Base-by-base conservation (phyloP, 805 yeast species). In the Barnettozyma salicaria region DNA sequence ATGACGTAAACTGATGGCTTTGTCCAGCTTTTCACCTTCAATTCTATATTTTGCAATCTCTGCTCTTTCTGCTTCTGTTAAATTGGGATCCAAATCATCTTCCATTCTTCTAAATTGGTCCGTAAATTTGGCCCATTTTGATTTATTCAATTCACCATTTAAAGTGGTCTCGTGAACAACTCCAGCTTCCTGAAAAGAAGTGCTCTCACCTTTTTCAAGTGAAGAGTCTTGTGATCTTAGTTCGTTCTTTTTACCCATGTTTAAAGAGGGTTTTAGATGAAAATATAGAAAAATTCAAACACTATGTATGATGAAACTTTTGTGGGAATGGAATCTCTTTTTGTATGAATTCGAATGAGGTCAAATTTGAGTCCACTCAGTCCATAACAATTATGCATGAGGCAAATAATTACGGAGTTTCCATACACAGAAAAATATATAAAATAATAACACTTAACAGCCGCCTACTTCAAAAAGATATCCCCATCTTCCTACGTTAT, bases 1-100 rank as follows among this genome's bases (percentile, higher is more conserved):
- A 58, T 81, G 89, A 52, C 87, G 67, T 6, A 65, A 51, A 27
- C 55, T 51, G 32, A 65, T 57, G 13, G 60, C 53, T 40, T 63
- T 61, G 32, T 60, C 57, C 40, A 62, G 43, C 33, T 58, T 67
- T 59, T 57, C 55, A 52, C 58, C 58, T 40, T 52, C 54, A 29
- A 41, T 45, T 30, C 45, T 42, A 19, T 39, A 36, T 14, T 31
- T 37, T 7, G 45, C 20, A 5, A 55, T 42, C 40, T 53, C 54
- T 13, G 53, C 57, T 36, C 40, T 69, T 64, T 65, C 76, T 36
- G 59, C 65, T 37, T 52, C 68, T 14, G 64, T 63, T 45, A 58
- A 52, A 40, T 51, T 55, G 25, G 70, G 68, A 42, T 64, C 69
- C 21, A 64, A 31, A 19, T 56, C 68, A 39, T 51, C 57, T 27